A percentile compares a stretch with the other conserved stretches of the same genome.
Conservation (phyloP, 2,329 filamentous ascomycete species). For the Botrytis hyacinthi region DNA sequence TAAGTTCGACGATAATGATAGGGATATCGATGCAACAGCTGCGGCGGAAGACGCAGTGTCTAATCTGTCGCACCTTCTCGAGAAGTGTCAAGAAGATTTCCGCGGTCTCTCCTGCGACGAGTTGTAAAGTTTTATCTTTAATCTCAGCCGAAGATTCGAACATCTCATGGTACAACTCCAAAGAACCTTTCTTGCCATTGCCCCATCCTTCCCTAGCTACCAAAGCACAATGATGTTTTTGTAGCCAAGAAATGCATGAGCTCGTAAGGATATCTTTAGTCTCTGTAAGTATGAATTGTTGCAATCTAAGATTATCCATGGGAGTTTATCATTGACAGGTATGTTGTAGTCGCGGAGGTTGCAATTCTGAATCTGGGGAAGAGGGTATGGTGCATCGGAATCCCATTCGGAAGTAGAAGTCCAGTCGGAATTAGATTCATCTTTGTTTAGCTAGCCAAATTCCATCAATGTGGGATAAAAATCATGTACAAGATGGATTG, state of each 20-base stretch:
- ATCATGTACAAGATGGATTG: background rate
- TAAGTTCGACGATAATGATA: background rate
- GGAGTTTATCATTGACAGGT: background rate
- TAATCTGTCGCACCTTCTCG: background rate
- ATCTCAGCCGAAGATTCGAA: background rate
- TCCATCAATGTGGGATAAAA: fast-evolving
- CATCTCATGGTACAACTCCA: background rate
- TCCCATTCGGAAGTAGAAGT: background rate
- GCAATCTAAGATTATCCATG: background rate
- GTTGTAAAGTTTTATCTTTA: background rate
- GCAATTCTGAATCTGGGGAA: background rate
- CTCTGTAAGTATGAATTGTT: background rate
- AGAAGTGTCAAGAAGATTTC: background rate
- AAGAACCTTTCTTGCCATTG: background rate
- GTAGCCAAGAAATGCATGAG: background rate
- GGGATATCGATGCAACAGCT: background rate
- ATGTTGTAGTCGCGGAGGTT: background rate
- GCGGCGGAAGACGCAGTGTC: background rate
- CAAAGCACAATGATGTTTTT: background rate
- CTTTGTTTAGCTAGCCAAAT: background rate
- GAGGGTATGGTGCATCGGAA: background rate
- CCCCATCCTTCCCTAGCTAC: background rate
- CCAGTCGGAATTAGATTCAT: background rate
- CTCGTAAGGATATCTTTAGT: background rate
- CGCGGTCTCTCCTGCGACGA: background rate